Evolutionary conservation across 768 basidiomycete species (phyloP).

Genomic region (Naganishia antarctica): DNA sequence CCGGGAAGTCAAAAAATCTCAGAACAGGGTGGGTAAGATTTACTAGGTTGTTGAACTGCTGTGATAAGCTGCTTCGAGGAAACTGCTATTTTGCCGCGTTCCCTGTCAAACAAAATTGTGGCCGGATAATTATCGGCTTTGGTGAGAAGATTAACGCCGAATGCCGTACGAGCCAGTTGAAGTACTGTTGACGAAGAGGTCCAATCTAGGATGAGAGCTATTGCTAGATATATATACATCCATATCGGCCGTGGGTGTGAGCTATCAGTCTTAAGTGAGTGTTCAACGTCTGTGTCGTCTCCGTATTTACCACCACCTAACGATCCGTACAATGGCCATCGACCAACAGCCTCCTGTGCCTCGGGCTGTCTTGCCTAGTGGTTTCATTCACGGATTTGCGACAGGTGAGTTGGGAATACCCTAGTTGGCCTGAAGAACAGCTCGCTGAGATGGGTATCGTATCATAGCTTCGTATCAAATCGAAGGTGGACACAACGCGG

Average conservation of each 20-base stretch:
- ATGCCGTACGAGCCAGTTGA: neutral
- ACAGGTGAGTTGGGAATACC: slow-evolving; percentile 23
- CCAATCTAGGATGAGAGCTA: no score
- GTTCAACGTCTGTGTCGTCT: neutral
- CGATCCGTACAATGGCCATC: slow-evolving; percentile 2
- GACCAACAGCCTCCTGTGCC: slow-evolving; percentile 24
- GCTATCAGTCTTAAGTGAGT: neutral
- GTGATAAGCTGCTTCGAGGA: no score
- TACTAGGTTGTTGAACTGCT: no score
- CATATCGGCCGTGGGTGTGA: neutral
- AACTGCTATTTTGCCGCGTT: neutral
- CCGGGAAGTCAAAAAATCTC: no score
- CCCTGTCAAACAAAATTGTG: no score
- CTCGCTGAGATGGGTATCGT: neutral
- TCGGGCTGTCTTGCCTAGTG: slow-evolving; percentile 19
- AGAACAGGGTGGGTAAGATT: no score
- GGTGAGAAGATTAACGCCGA: neutral
- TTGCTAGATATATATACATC: neutral
- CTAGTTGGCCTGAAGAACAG: neutral
- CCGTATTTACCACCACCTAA: neutral
- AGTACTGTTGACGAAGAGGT: no score
- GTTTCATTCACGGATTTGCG: slow-evolving; percentile 27
- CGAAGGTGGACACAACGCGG: slow-evolving; percentile 24
- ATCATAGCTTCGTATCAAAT: slow-evolving; percentile 26
- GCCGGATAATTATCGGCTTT: neutral